Base-by-base conservation (phyloP, 441 rosid species). In the Pelargonium australe region DNA sequence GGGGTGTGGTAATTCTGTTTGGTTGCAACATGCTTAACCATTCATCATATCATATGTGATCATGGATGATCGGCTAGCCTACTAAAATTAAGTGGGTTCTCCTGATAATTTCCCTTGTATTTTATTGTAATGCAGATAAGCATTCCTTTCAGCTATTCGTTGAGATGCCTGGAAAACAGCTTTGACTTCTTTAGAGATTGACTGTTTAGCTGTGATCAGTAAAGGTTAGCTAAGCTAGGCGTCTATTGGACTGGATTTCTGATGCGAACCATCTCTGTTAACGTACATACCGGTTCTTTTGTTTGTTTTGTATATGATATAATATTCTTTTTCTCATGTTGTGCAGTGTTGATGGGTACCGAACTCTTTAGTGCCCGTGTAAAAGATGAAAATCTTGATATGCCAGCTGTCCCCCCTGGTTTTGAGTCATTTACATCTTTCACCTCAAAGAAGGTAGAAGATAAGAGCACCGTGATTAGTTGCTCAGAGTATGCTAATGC, bases 361-460 rank as follows among this genome's bases (percentile, higher is more conserved):
- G 94, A 91, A 66, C 88, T 96, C 67, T 80, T 87, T 87, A 85
- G 97, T 81, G 84, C 88, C 69, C 80, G 87, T 77, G 81, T 84
- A 63, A 89, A 92, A 83, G 96, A 89, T 78, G 96, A 92, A 66
- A 91, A 81, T 68, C 98, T 90, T 28, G 98, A 92, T 12, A 68
- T 92, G 75, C 98, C 91, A 31, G 81, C 91, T 67, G 87, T 89
- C 70, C 99, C 99, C 13, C 99, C 98, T 49, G 99, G 99, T 28
- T 96, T 96, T 66, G 98, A 92, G 84, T 80, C 96, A 44, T 87
- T 85, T 81, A 82, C 96, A 62, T 82, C 97, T 43, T 87, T 91
- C 76, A 83, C 86, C 44, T 70, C 89, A 75, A 89, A 76, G 69
- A 84, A 75, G 67, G 79, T 76, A 41, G 79, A 75, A 23, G 89